Evolutionary conservation across 148 eudicot genomes (phyloP).

Genomic region (Polygonum maritimum): DNA sequence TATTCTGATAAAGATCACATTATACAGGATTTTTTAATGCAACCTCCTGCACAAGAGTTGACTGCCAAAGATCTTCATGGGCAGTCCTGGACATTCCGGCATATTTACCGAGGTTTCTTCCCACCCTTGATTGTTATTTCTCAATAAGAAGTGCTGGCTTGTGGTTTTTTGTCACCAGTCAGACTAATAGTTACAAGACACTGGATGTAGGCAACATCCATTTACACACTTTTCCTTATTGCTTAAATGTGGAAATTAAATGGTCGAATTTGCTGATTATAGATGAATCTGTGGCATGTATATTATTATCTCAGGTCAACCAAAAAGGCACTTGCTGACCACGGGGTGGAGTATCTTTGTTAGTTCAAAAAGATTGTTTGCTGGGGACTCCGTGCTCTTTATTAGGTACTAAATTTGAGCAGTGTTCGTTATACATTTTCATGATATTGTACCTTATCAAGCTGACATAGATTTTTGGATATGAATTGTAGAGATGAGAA

Average conservation of each 20-base stretch:
- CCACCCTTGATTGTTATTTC: neutral
- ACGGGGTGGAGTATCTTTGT: slow-evolving; percentile 99
- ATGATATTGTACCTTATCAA: neutral
- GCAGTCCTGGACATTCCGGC: slow-evolving; percentile 92
- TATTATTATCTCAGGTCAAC: slow-evolving; percentile 61
- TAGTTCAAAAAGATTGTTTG: slow-evolving; percentile 78
- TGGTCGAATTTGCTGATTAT: neutral
- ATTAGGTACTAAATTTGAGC: slow-evolving; percentile 44
- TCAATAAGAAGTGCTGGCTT: neutral
- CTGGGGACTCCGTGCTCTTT: slow-evolving; percentile 94
- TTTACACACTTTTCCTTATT: neutral
- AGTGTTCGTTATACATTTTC: neutral
- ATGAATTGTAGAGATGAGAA: slow-evolving; percentile 69
- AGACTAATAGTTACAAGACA: neutral
- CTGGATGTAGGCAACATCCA: neutral
- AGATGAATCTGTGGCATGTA: neutral
- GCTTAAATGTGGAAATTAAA: neutral
- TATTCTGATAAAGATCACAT: slow-evolving; percentile 27
- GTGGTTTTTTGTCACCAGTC: neutral
- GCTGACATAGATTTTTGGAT: slow-evolving; percentile 2
- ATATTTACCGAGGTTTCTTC: slow-evolving; percentile 72
- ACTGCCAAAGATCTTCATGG: slow-evolving; percentile 91
- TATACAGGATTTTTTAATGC: slow-evolving; percentile 85
- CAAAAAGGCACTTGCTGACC: slow-evolving; percentile 91
- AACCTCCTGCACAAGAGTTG: slow-evolving; percentile 97